These are phyloP conservation scores for Conticribra guillardii DNA, from an alignment of 108 stramenopile genomes.

Conservation along the genomic window DNA sequence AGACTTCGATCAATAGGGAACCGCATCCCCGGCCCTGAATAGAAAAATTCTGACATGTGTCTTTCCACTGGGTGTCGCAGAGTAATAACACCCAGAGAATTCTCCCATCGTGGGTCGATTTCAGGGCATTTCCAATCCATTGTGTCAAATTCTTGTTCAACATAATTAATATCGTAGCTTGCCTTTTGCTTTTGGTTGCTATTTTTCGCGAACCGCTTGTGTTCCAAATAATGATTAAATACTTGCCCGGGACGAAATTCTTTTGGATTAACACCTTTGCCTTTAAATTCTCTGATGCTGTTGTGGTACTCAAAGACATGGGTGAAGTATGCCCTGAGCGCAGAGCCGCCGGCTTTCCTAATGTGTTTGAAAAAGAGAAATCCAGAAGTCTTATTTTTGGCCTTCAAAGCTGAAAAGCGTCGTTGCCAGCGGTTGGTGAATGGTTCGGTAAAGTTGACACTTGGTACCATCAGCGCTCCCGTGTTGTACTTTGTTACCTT, in stretches of 20 bases:
- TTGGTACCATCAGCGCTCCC: too few species aligned
- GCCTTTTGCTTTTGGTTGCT: too few species aligned
- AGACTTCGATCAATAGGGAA: too few species aligned
- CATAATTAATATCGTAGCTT: slow-evolving; percentile 21
- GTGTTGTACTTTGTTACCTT: too few species aligned
- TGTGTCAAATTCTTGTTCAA: slow-evolving; percentile 36
- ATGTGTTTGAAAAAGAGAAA: slow-evolving; percentile 43
- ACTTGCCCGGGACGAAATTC: too few species aligned
- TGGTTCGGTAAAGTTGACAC: not conserved
- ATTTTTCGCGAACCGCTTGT: too few species aligned
- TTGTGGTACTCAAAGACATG: slow-evolving; percentile 25
- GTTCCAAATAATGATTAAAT: not conserved
- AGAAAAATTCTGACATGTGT: slow-evolving; percentile 42
- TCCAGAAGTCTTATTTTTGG: slow-evolving; percentile 8
- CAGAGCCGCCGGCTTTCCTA: slow-evolving; percentile 38
- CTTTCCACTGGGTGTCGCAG: slow-evolving; percentile 34
- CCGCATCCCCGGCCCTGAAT: slow-evolving; percentile 11
- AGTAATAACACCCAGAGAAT: not conserved
- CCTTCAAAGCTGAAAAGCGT: slow-evolving; percentile 7
- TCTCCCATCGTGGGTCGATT: slow-evolving; percentile 25
- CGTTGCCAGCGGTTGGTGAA: slow-evolving; percentile 5
- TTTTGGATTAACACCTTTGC: too few species aligned
- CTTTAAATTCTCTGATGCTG: not conserved
- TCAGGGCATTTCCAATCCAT: slow-evolving; percentile 31
- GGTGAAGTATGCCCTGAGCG: slow-evolving; percentile 16